These are phyloP conservation scores for Sarocladiaceae sp. DNA, from an alignment of 2,329 filamentous ascomycete species.

Conservation along the genomic window DNA sequence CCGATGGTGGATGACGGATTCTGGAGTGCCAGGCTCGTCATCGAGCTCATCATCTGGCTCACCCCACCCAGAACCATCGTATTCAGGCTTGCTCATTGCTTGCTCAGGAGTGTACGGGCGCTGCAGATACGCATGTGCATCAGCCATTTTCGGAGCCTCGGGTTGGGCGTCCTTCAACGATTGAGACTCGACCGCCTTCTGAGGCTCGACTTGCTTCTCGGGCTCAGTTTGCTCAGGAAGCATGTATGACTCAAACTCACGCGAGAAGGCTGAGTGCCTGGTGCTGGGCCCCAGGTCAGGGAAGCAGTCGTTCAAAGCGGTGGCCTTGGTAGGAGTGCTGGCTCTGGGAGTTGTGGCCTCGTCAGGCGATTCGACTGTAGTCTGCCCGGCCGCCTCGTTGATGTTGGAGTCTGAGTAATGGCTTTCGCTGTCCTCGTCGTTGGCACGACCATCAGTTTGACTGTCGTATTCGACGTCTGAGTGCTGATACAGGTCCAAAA, in stretches of 20 bases:
- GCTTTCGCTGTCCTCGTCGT: conserved; percentile 34
- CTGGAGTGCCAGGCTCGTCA: conserved; percentile 69
- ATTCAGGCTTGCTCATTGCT: conserved; percentile 53
- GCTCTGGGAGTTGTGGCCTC: conserved; percentile 47
- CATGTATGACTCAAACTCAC: conserved; percentile 43
- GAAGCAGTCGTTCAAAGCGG: conserved; percentile 24
- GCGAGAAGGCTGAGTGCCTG: conserved; percentile 35
- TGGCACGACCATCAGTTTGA: conserved; percentile 49
- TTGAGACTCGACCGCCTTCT: conserved; percentile 13
- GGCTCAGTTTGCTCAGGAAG: conserved; percentile 27
- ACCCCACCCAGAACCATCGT: conserved; percentile 60
- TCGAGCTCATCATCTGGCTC: conserved; percentile 48
- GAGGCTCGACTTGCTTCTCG: conserved; percentile 22
- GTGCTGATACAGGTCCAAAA: conserved; percentile 61
- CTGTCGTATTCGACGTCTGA: conserved; percentile 52
- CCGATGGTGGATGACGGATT: conserved; percentile 83
- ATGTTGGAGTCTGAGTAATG: conserved; percentile 28
- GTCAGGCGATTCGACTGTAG: conserved; percentile 33
- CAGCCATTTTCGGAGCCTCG: conserved; percentile 26
- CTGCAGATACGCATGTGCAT: conserved; percentile 31
- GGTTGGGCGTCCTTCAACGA: conserved; percentile 3
- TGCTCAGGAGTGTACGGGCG: conserved; percentile 47
- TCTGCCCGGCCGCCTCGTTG: conserved; percentile 16
- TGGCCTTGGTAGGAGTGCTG: conserved; percentile 18
- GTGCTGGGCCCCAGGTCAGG: conserved; percentile 31